phyloP scores from a whole-genome alignment of 495 filamentous ascomycete genomes.

The Annulohypoxylon nitens region DNA sequence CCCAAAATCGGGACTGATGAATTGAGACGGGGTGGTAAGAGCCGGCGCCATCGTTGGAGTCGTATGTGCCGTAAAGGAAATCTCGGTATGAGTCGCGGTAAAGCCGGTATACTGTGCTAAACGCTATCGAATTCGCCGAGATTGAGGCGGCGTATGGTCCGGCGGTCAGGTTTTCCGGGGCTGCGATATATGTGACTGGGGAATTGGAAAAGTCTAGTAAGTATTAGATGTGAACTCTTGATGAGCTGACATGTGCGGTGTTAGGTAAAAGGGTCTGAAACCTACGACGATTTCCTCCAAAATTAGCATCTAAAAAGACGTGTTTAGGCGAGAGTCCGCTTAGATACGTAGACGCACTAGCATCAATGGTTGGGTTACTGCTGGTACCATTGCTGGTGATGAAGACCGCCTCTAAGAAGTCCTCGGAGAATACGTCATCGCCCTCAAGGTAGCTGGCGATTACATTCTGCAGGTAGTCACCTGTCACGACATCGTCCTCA shows the following conservation, averaged over 20 bases:
- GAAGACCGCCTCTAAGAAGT: conserved; percentile 53
- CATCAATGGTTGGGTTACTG: conserved; percentile 24
- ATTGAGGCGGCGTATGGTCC: conserved; percentile 58
- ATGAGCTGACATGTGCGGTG: background rate
- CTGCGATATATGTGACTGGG: conserved; percentile 16
- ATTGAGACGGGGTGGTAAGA: conserved; percentile 42
- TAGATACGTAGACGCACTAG: conserved; percentile 33
- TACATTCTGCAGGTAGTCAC: conserved; percentile 23
- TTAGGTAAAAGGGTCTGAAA: background rate
- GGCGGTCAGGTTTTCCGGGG: conserved; percentile 40
- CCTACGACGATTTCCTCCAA: conserved; percentile 10
- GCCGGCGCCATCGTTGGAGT: conserved; percentile 54
- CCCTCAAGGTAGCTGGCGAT: conserved; percentile 37
- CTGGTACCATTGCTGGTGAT: conserved; percentile 44
- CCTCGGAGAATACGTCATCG: conserved; percentile 45
- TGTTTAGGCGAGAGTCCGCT: conserved; percentile 20
- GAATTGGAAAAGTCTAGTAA: conserved; percentile 3
- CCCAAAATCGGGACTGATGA: conserved; percentile 53
- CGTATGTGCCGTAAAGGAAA: conserved; percentile 57
- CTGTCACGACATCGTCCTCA: conserved; percentile 45
- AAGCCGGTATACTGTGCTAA: conserved; percentile 61
- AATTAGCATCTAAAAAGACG: conserved; percentile 30
- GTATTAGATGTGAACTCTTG: background rate
- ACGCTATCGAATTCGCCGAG: conserved; percentile 44
- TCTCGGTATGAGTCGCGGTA: conserved; percentile 63